Evolutionary conservation across 106 monocot genomes (phyloP).

Genomic region (Agapanthus africanus): DNA sequence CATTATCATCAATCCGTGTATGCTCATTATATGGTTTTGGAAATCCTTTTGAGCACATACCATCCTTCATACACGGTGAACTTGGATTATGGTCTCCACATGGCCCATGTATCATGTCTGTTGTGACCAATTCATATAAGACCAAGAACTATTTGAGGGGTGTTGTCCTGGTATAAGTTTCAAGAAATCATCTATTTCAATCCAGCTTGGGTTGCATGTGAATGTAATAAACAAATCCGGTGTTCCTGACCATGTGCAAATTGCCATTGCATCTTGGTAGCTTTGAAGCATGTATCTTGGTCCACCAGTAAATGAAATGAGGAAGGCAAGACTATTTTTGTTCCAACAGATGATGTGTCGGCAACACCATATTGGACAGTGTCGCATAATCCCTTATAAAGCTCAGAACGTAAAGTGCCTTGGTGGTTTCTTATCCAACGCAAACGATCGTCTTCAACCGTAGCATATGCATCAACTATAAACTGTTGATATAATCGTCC

Average conservation of each 20-base stretch:
- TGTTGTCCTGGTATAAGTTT: background rate
- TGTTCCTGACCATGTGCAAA: background rate
- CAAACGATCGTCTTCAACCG: background rate
- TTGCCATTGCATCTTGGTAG: slow-evolving; percentile 21
- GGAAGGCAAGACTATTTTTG: slow-evolving; percentile 1
- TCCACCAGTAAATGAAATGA: slow-evolving; percentile 9
- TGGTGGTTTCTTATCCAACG: background rate
- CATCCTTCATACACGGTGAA: background rate
- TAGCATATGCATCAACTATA: slow-evolving; percentile 10
- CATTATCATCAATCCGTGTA: background rate
- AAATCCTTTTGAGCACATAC: too few relatives aligned
- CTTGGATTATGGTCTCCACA: background rate
- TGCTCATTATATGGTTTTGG: too few relatives aligned
- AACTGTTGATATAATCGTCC: background rate
- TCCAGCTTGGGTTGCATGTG: slow-evolving; percentile 16
- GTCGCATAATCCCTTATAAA: background rate
- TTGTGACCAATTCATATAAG: background rate
- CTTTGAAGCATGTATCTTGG: slow-evolving; percentile 15
- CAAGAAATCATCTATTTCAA: background rate
- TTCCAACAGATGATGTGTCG: background rate
- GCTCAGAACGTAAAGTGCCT: background rate
- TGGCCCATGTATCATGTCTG: background rate
- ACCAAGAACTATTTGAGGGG: background rate
- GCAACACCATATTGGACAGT: background rate
- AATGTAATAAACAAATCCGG: slow-evolving; percentile 14